Evolutionary conservation across 2,329 filamentous ascomycete genomes (phyloP), one percentile per base, ranked within the genome.

Genomic region (Dactylonectria estremocensis): DNA sequence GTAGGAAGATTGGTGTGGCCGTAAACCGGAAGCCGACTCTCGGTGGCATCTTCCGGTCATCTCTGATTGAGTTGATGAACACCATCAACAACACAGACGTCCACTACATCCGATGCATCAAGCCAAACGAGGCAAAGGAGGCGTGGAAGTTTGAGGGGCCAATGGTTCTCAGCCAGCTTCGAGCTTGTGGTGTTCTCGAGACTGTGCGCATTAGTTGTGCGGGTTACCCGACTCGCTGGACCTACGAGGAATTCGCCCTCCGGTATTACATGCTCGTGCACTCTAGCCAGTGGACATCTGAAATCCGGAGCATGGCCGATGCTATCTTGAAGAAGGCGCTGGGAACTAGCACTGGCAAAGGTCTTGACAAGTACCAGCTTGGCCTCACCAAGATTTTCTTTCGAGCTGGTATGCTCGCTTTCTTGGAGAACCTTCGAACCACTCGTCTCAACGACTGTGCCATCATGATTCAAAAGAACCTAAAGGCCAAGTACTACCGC

Each of bases 301-400:
- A 98, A 80, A 97, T 99, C 73, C 90, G 94, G 59, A 87, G 95
- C 66, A 97, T 99, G 93, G 96, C 95, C 52, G 94, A 97, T 80
- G 92, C 92, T 20, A 99, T 99, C 76, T 83, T 99, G 71, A 91
- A 90, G 67, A 96, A 95, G 82, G 96, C 95, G 1, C 87, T 99
- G 33, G 95, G 94, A 64, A 91, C 93, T 69, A 91, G 90, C 73
- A 93, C 88, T 49, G 90, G 89, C 67, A 89, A 92, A 74, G 92
- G 92, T 54, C 83, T 91, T 61, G 96, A 98, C 84, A 99, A 97
- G 83, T 99, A 98, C 79, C 96, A 99, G 83, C 89, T 99, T 71
- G 96, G 96, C 83, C 86, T 98, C 72, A 98, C 95, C 59, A 99
- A 99, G 85, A 98, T 99, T 79, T 99, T 99, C 85, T 99, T 99